phyloP scores from a whole-genome alignment of 352 stramenopile genomes.

The Thraustotheca clavata region DNA sequence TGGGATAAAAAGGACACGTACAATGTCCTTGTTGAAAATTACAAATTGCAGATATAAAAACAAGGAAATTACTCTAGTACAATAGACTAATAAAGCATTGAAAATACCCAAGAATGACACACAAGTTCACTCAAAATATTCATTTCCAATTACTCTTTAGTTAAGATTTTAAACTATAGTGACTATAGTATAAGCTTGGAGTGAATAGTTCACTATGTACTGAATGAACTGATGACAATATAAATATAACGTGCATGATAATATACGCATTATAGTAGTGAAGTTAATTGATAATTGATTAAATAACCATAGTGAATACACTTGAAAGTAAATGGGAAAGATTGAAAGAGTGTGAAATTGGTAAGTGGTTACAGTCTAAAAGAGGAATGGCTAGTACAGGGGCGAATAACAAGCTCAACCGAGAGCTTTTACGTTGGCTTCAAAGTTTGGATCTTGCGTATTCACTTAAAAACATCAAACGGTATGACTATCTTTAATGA shows the following conservation, averaged over 20 bases:
- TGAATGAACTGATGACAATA: too few species aligned
- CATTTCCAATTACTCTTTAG: too few species aligned
- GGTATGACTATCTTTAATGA: conserved; percentile 31
- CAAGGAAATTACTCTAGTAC: too few species aligned
- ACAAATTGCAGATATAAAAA: too few species aligned
- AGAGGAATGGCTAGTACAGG: background rate
- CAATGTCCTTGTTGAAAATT: too few species aligned
- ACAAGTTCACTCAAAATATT: too few species aligned
- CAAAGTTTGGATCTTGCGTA: conserved; percentile 90
- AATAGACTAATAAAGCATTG: too few species aligned
- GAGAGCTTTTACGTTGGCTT: conserved; percentile 88
- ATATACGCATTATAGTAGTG: background rate
- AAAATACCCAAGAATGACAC: too few species aligned
- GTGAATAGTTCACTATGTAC: too few species aligned
- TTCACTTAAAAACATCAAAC: conserved; percentile 91
- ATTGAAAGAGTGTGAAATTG: background rate
- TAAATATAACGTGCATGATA: background rate
- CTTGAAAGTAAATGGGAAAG: background rate
- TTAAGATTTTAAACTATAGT: too few species aligned
- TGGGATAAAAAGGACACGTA: too few species aligned
- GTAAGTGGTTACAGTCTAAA: background rate
- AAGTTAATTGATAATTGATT: background rate
- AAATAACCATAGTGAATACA: background rate
- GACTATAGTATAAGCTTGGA: too few species aligned
- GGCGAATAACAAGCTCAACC: conserved; percentile 61